These are phyloP conservation scores for Peterozyma xylosa DNA, from an alignment of 805 yeast species.

Conservation along the genomic window DNA sequence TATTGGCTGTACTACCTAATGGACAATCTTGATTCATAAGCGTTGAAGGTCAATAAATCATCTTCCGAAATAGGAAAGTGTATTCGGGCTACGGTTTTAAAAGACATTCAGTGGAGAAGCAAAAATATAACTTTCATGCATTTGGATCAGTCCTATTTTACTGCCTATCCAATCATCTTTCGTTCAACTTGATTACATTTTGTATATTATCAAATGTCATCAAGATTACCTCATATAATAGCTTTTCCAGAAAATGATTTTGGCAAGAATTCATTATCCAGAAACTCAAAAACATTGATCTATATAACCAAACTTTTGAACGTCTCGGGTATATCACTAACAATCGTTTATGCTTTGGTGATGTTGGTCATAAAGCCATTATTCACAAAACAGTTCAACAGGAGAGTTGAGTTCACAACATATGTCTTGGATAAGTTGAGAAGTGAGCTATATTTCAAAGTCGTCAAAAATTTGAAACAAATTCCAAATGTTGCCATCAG, in stretches of 20 bases:
- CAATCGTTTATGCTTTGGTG: slow-evolving; percentile 21
- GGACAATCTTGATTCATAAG: too few relatives aligned
- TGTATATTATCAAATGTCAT: too few relatives aligned
- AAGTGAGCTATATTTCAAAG: slow-evolving; percentile 18
- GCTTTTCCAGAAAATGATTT: slow-evolving; percentile 24
- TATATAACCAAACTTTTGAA: slow-evolving; percentile 23
- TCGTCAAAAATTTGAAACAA: slow-evolving; percentile 17
- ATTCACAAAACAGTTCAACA: slow-evolving; percentile 26
- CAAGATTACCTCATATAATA: slow-evolving; percentile 8
- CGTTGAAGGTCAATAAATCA: too few relatives aligned
- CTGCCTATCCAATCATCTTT: too few relatives aligned
- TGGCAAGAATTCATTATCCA: background rate
- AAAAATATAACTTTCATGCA: too few relatives aligned
- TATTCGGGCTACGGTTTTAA: too few relatives aligned
- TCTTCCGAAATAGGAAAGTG: too few relatives aligned
- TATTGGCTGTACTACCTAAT: too few relatives aligned
- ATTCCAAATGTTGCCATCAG: slow-evolving; percentile 35
- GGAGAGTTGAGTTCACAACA: slow-evolving; percentile 27
- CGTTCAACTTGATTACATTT: too few relatives aligned
- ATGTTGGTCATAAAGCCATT: slow-evolving; percentile 32
- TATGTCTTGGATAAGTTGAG: slow-evolving; percentile 21
- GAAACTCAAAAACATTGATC: slow-evolving; percentile 19
- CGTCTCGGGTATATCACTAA: slow-evolving; percentile 25
- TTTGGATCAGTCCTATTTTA: too few relatives aligned
- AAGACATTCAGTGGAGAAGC: too few relatives aligned